Conservation (phyloP, 2,329 filamentous ascomycete species). For the Neopestalotiopsis sp. region DNA sequence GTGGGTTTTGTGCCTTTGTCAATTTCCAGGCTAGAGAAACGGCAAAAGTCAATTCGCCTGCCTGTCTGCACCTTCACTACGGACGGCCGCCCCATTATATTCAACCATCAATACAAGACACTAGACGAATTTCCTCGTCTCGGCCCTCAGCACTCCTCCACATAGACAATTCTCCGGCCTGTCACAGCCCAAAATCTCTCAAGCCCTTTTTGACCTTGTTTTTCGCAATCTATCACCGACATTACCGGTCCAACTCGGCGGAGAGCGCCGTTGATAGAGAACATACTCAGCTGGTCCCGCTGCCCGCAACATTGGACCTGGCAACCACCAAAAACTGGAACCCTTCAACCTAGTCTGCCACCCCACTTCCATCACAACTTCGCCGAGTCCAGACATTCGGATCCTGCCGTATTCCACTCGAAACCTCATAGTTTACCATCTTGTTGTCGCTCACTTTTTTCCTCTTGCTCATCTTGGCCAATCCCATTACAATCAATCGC, state of each 20-base stretch:
- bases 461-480: not conserved
- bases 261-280: not conserved
- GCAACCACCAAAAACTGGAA: not conserved
- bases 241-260: not conserved
- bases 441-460: not conserved
- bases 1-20: not conserved
- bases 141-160: not conserved
- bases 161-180: not conserved
- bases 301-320: not conserved
- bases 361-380: conserved; percentile 8
- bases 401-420: conserved; percentile 5
- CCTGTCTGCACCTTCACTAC: not conserved
- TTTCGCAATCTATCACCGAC: no score
- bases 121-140: no score
- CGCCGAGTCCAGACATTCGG: conserved; percentile 4
- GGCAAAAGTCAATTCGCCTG: not conserved
- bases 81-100: not conserved
- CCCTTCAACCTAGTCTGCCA: conserved; percentile 3
- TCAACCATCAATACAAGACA: no score
- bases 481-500: not conserved
- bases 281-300: not conserved
- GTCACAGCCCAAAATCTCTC: not conserved
- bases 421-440: not conserved
- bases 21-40: not conserved
- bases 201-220: not conserved